phyloP scores from a whole-genome alignment of 2,329 filamentous ascomycete species.

The Blastomyces parvus region DNA sequence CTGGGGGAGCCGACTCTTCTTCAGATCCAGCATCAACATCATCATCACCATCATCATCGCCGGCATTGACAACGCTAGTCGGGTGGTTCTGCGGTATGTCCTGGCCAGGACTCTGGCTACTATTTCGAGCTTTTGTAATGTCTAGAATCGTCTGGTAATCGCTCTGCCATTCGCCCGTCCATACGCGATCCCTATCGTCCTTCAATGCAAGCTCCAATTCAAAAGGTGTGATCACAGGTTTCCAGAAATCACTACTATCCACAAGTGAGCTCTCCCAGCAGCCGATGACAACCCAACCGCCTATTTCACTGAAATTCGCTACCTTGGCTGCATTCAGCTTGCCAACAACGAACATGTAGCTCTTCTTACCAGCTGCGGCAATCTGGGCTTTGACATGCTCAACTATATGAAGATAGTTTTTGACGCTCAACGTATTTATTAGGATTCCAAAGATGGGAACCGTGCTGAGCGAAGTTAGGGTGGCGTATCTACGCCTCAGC shows the following conservation, averaged over 20 bases:
- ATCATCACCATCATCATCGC: slow-evolving; percentile 44
- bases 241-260: slow-evolving; percentile 80
- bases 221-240: slow-evolving; percentile 87
- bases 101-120: slow-evolving; percentile 26
- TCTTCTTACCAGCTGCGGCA: slow-evolving; percentile 75
- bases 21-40: slow-evolving; percentile 48
- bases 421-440: slow-evolving; percentile 88
- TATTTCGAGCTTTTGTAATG: slow-evolving; percentile 18
- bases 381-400: slow-evolving; percentile 64
- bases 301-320: slow-evolving; percentile 91
- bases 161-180: slow-evolving; percentile 82
- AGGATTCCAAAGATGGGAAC: slow-evolving; percentile 84
- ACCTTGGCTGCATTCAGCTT: slow-evolving; percentile 94
- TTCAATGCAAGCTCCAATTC: slow-evolving; percentile 72
- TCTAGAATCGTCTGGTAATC: slow-evolving; percentile 65
- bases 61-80: slow-evolving; percentile 14
- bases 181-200: slow-evolving; percentile 65
- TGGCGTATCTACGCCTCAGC: slow-evolving; percentile 78
- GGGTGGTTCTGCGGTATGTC: slow-evolving; percentile 14
- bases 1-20: slow-evolving; percentile 60
- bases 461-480: slow-evolving; percentile 69
- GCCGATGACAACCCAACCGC: slow-evolving; percentile 92
- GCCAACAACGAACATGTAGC: slow-evolving; percentile 90
- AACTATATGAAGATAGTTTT: slow-evolving; percentile 78
- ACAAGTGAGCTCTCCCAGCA: slow-evolving; percentile 96